Conservation (phyloP, 106 monocot genomes). For the Xerophyta viscosa region DNA sequence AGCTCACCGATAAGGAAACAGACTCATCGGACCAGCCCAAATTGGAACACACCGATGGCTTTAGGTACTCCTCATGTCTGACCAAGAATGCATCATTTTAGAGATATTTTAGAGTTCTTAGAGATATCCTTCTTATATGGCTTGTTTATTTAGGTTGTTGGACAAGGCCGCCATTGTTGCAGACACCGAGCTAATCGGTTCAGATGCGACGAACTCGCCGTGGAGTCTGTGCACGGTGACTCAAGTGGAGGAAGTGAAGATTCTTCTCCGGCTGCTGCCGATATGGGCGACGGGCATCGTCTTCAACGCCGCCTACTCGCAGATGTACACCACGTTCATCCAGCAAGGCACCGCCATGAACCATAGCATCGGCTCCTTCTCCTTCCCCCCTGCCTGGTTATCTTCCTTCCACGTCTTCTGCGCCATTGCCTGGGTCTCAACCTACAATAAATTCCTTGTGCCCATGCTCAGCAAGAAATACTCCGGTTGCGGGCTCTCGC, state of each 20-base stretch:
- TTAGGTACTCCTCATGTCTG: too few relatives aligned
- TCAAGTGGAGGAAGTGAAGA: constrained; percentile 60
- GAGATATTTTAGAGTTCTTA: too few relatives aligned
- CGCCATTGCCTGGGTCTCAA: constrained; percentile 19
- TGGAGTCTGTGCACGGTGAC: constrained; percentile 37
- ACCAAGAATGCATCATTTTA: too few relatives aligned
- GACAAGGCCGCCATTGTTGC: constrained; percentile 41
- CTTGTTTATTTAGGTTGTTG: constrained; percentile 24
- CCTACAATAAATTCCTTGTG: constrained; percentile 25
- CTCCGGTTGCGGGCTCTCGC: constrained; percentile 18
- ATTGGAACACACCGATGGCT: constrained; percentile 8
- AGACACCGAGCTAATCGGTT: too few relatives aligned
- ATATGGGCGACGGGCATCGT: constrained; percentile 42
- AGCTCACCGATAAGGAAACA: neutral
- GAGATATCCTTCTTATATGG: too few relatives aligned
- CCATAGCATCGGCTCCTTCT: constrained; percentile 29
- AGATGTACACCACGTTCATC: constrained; percentile 47
- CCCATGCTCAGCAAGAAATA: constrained; percentile 1
- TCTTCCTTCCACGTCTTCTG: constrained; percentile 22
- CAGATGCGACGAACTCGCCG: too few relatives aligned
- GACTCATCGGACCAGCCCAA: neutral
- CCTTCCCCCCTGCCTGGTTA: constrained; percentile 43
- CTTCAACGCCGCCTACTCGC: constrained; percentile 26
- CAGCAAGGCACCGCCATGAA: constrained; percentile 44
- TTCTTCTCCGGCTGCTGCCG: constrained; percentile 42